These are phyloP conservation scores for Trichosporon coremiiforme DNA, from an alignment of 1,284 basidiomycete species.

Conservation along the genomic window DNA sequence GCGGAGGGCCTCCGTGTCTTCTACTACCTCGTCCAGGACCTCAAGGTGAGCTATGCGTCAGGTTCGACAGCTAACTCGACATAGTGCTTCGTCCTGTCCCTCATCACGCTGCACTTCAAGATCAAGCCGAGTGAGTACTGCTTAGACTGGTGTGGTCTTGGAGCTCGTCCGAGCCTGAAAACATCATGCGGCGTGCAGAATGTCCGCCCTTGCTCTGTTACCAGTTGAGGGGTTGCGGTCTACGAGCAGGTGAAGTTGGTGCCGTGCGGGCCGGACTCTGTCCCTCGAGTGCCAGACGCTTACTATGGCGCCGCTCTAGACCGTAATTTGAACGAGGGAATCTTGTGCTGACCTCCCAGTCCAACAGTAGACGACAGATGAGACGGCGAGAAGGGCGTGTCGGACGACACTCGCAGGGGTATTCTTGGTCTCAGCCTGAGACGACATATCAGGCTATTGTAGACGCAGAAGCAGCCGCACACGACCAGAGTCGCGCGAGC, in stretches of 20 bases:
- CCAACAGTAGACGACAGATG: conserved; percentile 21
- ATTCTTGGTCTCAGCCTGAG: background rate
- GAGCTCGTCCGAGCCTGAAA: too few relatives aligned
- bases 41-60: conserved; percentile 60
- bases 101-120: conserved; percentile 98
- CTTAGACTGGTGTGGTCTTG: too few relatives aligned
- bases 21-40: conserved; percentile 97
- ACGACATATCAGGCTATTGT: conserved; percentile 2
- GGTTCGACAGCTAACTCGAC: too few relatives aligned
- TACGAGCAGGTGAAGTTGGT: too few relatives aligned
- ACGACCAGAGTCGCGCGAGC: too few relatives aligned
- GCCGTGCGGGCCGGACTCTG: too few relatives aligned
- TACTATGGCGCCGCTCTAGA: too few relatives aligned
- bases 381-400: background rate
- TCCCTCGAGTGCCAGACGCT: too few relatives aligned
- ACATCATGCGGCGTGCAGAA: too few relatives aligned
- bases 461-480: background rate
- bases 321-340: too few relatives aligned
- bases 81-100: conserved; percentile 90
- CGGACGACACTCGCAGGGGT: background rate
- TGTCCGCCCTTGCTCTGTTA: too few relatives aligned
- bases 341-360: conserved; percentile 24
- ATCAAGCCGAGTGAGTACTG: conserved; percentile 79
- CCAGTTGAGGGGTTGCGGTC: too few relatives aligned
- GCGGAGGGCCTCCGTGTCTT: conserved; percentile 98